Base-by-base conservation (phyloP, 2,329 filamentous ascomycete genomes). In the Meredithiella fracta region DNA sequence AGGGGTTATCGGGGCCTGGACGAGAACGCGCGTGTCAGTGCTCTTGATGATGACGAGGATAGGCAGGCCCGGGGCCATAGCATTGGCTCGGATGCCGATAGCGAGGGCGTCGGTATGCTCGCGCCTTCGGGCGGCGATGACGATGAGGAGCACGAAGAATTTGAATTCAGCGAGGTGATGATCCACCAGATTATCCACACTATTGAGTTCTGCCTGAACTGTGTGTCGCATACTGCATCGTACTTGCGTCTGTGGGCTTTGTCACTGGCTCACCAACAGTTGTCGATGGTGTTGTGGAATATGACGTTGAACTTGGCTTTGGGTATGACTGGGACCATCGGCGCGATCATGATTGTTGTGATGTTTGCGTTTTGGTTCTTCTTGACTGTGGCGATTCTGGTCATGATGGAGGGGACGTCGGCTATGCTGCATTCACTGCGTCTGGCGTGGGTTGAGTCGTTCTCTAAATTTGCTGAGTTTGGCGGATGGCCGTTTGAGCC, bases 181-280 rank as follows among this genome's bases (percentile, higher is more conserved):
- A 98, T 98, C 66, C 92, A 98, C 71, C 92, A 98, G 69, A 81
- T 96, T 67, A 98, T 98, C 65, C 94, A 97, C 73, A 97, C 91
- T 17, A 97, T 97, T 65, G 88, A 98, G 77, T 98, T 98, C 74
- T 98, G 92, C 67, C 78, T 98, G 64, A 98, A 98, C 76, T 97
- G 91, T 69, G 91, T 98, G 60, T 98, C 92, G 29, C 92, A 98
- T 72, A 98, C 94, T 3, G 92, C 92, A 3, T 98, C 92, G 1
- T 98, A 98, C 71, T 85, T 98, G 51, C 92, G 92, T 75, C 85
- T 98, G 47, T 98, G 92, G 92, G 92, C 92, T 31, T 71, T 98
- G 63, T 98, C 92, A 1, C 83, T 98, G 59, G 92, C 92, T 31
- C 92, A 98, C 75, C 92, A 98, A 69, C 92, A 97, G 77, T 82